A percentile compares a stretch with the other conserved stretches of the same genome.
Evolutionary conservation across 2,329 filamentous ascomycete species (phyloP).

Genomic region (Colletotrichum sp.): DNA sequence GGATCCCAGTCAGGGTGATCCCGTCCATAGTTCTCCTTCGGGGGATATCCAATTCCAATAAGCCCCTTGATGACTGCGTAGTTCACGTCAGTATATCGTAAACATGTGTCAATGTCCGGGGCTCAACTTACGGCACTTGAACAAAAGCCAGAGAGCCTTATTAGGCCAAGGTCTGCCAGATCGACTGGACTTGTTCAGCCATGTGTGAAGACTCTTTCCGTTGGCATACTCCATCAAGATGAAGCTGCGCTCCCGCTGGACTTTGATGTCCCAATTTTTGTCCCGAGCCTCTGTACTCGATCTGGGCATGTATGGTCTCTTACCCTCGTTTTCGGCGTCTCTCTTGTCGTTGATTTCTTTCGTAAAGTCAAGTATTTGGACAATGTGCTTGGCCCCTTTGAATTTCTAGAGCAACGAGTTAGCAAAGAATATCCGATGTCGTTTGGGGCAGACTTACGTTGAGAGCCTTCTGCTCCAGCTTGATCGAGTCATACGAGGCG

Average conservation of each 20-base stretch:
- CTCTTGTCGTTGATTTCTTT: neutral
- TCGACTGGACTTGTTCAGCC: constrained; percentile 14
- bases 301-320: neutral
- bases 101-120: neutral
- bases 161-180: neutral
- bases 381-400: constrained; percentile 28
- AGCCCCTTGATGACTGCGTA: constrained; percentile 30
- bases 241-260: constrained; percentile 9
- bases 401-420: constrained; percentile 25
- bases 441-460: neutral
- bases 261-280: neutral
- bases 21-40: neutral
- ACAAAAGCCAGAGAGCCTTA: constrained; percentile 14
- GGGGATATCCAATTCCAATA: constrained; percentile 29
- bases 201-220: constrained; percentile 24
- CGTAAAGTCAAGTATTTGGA: constrained; percentile 30
- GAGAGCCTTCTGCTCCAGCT: constrained; percentile 8
- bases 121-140: constrained; percentile 3
- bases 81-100: neutral
- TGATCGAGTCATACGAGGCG: neutral
- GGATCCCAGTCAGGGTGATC: neutral
- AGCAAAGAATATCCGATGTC: neutral
- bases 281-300: neutral
- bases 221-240: constrained; percentile 31
- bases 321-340: neutral